Conservation (phyloP, 441 rosid species). For the Adansonia grandidieri region DNA sequence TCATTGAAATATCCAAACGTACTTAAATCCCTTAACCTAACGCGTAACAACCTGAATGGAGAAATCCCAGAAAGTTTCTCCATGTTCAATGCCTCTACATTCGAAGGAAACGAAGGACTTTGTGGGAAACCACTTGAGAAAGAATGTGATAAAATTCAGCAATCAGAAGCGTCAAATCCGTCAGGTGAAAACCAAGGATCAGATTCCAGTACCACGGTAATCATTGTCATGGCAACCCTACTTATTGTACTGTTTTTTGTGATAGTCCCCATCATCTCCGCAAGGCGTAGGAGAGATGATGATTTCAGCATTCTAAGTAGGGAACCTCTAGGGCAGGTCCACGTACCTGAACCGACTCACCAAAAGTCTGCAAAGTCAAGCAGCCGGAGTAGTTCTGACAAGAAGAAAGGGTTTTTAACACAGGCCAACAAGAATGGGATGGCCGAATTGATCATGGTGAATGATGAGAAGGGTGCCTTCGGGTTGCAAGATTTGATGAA, state of each 20-base stretch:
- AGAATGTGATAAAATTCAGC: slow-evolving; percentile 35
- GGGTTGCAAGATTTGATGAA: slow-evolving; percentile 83
- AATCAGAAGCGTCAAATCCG: neutral
- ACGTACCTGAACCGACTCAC: slow-evolving; percentile 35
- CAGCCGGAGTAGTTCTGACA: neutral
- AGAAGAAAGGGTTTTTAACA: slow-evolving; percentile 13
- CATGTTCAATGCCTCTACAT: slow-evolving; percentile 40
- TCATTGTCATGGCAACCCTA: slow-evolving; percentile 29
- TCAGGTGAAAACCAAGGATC: neutral
- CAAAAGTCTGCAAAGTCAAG: slow-evolving; percentile 7
- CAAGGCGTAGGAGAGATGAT: slow-evolving; percentile 34
- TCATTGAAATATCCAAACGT: slow-evolving; percentile 34
- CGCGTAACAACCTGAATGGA: slow-evolving; percentile 69
- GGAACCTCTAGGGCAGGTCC: slow-evolving; percentile 47
- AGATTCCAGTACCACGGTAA: neutral
- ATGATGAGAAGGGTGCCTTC: slow-evolving; percentile 68
- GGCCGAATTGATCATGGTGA: slow-evolving; percentile 67
- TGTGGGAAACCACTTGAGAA: slow-evolving; percentile 56
- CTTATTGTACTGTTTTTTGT: slow-evolving; percentile 38
- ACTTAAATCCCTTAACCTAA: slow-evolving; percentile 50
- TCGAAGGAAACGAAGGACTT: slow-evolving; percentile 51
- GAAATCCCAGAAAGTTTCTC: slow-evolving; percentile 56
- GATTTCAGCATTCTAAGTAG: slow-evolving; percentile 57
- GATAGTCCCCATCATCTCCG: slow-evolving; percentile 22
- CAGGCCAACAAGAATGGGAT: slow-evolving; percentile 37